Evolutionary conservation across 2,329 filamentous ascomycete species (phyloP).

Genomic region (Aspergillus aculeatinus): DNA sequence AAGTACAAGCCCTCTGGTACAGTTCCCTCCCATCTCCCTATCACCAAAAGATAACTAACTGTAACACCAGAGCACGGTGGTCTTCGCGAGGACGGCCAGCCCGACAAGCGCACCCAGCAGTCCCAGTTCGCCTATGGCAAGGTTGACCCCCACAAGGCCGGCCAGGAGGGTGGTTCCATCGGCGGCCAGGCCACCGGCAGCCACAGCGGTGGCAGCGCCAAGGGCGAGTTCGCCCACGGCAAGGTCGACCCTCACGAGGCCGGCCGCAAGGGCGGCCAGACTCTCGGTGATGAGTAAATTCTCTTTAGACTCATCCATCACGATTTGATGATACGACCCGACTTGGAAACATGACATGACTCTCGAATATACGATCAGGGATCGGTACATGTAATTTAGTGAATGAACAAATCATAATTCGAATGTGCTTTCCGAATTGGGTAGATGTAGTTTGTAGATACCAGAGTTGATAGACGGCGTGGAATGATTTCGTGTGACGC

Average conservation of each 20-base stretch:
- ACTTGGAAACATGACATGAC: not conserved
- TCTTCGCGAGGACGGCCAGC: constrained; percentile 10
- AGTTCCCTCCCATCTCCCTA: no score
- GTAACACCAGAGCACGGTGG: constrained; percentile 7
- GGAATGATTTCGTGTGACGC: no score
- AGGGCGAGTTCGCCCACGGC: not conserved
- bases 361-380: not conserved
- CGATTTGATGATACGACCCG: not conserved
- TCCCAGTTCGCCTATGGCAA: constrained; percentile 10
- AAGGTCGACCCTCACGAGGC: not conserved
- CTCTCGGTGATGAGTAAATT: not conserved
- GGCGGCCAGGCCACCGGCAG: constrained; percentile 5
- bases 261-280: not conserved
- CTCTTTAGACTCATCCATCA: no score
- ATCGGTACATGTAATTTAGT: not conserved
- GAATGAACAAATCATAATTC: not conserved
- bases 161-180: constrained; percentile 8
- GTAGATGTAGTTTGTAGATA: no score
- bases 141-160: constrained; percentile 11
- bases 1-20: constrained; percentile 14
- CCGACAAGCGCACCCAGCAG: constrained; percentile 12
- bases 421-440: accelerated
- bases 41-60: not conserved
- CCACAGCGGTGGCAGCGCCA: constrained; percentile 4
- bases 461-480: no score